Base-by-base conservation (phyloP, 2,329 filamentous ascomycete species). In the Neonectria sp. region DNA sequence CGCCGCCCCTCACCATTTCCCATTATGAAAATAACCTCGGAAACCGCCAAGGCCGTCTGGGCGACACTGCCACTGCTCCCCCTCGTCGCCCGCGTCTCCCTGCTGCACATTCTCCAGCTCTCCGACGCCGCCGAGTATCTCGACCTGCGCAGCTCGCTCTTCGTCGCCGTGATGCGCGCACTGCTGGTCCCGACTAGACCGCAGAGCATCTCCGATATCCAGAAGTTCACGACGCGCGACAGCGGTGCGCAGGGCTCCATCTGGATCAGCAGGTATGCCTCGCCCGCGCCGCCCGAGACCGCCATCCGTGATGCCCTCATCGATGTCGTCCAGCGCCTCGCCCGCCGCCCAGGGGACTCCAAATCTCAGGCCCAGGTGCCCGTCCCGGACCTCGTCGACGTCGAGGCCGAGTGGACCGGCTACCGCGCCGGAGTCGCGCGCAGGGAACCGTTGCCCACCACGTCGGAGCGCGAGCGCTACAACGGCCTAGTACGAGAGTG, bases 341-440 rank as follows among this genome's bases (percentile, higher is more conserved):
- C 66, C 48, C 52, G 65, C 35, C 31, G 67, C 56, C 15, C 6
- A 2, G 31, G 63, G 64, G 59, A 48, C 59, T 4, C 51, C 49
- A 24, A 66, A 48, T 37, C 57, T n/a, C 25, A 15, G 13, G 53
- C 68, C 55, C 69, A 37, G 46, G 53, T 76, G 13, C 65, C 68
- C n/a, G 66, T 88, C 66, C 90, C 91, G 1, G 86, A 86, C 0
- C 76, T 90, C 1, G 78, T 81, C 2, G 81, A 88, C 21, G 85
- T 93, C 6, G 88, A 93, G 77, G 92, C 89, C 27, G 93, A 95
- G 78, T 95, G 93, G 93, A 93, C 91, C 4, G 92, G 92, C 0
- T 92, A 92, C 78, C 85, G 93, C 27, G 83, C 86, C 1, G 83
- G 77, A 40, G 92, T 86, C 5, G 80, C 81, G 3, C 76, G 81